phyloP scores from a whole-genome alignment of 129 eudicot species.

The Flaveria sonorensis region DNA sequence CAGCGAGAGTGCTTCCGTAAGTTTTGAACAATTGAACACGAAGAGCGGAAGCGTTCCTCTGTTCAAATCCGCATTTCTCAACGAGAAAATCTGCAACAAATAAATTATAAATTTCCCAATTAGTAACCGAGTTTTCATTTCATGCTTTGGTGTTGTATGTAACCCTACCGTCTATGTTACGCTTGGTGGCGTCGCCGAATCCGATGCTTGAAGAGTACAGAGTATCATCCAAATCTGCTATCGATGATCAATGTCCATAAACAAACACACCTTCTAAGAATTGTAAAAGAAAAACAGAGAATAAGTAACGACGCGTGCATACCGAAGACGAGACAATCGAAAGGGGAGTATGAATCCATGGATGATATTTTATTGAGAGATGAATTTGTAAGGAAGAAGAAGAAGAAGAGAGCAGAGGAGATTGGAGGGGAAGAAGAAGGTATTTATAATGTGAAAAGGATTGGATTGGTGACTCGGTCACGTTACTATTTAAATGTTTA shows the following conservation, averaged over 20 bases:
- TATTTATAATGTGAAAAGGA: slow-evolving; percentile 7
- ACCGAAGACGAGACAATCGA: slow-evolving; percentile 73
- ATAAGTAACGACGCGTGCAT: background rate
- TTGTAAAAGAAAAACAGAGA: background rate
- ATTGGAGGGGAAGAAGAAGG: background rate
- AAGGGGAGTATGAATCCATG: slow-evolving; percentile 64
- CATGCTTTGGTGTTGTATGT: background rate
- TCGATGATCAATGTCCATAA: background rate
- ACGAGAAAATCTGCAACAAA: slow-evolving; percentile 61
- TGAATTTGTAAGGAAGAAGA: background rate
- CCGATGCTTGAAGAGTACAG: slow-evolving; percentile 76
- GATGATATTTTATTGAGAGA: background rate
- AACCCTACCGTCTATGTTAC: slow-evolving; percentile 68
- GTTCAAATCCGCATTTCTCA: slow-evolving; percentile 71
- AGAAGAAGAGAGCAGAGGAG: slow-evolving; percentile 4
- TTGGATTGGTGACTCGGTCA: slow-evolving; percentile 26
- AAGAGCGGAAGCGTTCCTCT: slow-evolving; percentile 58
- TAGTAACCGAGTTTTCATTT: too few species aligned
- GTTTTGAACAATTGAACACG: slow-evolving; percentile 79
- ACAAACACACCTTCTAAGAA: background rate
- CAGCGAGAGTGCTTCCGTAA: slow-evolving; percentile 96
- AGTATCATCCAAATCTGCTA: slow-evolving; percentile 94
- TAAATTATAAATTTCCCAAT: too few species aligned
- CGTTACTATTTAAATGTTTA: background rate
- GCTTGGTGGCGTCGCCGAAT: slow-evolving; percentile 62